Evolutionary conservation across 257 asterid genomes (phyloP).

Genomic region (Solanum chaucha): DNA sequence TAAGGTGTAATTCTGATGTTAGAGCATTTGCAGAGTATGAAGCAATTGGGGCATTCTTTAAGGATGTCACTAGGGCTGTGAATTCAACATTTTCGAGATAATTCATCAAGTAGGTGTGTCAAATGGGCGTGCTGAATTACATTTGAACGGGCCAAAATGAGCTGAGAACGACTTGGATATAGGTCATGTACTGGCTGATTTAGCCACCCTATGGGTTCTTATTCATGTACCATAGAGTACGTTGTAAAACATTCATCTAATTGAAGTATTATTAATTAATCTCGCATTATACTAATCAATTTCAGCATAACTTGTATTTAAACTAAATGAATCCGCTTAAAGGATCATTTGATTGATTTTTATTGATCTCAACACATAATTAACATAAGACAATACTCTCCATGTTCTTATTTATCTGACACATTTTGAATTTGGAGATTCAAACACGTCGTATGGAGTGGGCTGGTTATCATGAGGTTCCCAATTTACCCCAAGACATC

Average conservation of each 20-base stretch:
- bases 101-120: background rate
- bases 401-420: background rate
- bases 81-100: background rate
- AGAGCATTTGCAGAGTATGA: constrained; percentile 49
- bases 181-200: background rate
- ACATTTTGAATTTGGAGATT: background rate
- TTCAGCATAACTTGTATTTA: background rate
- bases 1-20: constrained; percentile 30
- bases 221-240: background rate
- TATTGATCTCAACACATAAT: background rate
- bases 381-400: background rate
- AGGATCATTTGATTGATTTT: background rate
- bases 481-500: constrained; percentile 5
- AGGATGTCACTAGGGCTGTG: constrained; percentile 33
- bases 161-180: background rate
- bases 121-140: background rate
- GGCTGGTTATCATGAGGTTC: constrained; percentile 1
- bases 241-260: background rate
- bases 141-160: background rate
- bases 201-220: background rate
- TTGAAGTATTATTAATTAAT: background rate
- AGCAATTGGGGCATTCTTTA: constrained; percentile 36
- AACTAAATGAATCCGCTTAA: background rate
- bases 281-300: background rate
- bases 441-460: background rate